phyloP scores from a whole-genome alignment of 2,329 filamentous ascomycete genomes.

The Coniochaeta sp. region DNA sequence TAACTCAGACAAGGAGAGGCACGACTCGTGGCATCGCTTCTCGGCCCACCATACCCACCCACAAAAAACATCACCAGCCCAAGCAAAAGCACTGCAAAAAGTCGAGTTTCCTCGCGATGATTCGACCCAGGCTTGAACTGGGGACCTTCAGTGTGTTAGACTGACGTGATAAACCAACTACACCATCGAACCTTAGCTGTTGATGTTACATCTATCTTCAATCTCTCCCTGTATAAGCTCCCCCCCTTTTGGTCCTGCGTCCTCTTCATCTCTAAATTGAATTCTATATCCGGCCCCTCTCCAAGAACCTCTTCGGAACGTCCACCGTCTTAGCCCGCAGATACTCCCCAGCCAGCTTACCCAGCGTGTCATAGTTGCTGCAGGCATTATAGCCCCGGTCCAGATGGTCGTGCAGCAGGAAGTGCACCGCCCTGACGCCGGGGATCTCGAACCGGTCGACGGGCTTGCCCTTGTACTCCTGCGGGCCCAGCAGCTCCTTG shows the following conservation, averaged over 20 bases:
- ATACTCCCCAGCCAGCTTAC: background rate
- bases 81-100: background rate
- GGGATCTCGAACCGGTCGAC: conserved; percentile 33
- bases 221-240: too few species aligned
- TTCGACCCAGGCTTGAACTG: background rate
- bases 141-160: background rate
- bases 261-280: background rate
- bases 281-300: background rate
- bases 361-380: background rate
- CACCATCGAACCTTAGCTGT: background rate
- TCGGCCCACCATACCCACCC: background rate
- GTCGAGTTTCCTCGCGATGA: background rate
- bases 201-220: background rate
- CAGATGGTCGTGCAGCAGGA: background rate
- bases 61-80: too few species aligned
- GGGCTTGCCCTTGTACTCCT: conserved; percentile 23
- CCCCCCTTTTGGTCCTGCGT: background rate
- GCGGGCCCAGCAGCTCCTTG: conserved; percentile 22
- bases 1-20: background rate
- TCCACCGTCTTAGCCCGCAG: background rate
- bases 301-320: background rate
- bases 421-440: background rate
- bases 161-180: background rate
- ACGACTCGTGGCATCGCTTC: background rate
- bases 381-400: background rate